Percentiles rank a stretch among this genome's conserved stretches.
Conservation (phyloP, 352 stramenopile species). For the Phytopythium cucurbitacearum region DNA sequence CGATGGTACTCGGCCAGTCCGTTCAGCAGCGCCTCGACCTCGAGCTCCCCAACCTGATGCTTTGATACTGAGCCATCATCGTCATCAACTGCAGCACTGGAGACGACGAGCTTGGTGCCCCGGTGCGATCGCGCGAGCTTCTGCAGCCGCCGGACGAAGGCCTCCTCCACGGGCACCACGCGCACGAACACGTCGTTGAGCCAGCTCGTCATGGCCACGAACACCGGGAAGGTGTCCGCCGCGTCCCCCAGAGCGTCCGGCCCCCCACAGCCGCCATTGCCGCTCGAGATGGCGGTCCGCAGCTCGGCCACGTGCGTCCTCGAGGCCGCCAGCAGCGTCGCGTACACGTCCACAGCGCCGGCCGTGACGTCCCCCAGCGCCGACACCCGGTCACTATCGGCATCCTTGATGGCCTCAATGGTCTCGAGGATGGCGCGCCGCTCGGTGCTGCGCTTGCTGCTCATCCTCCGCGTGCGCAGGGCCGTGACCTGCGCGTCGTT, state of each 20-base stretch:
- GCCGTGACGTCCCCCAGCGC: constrained; percentile 15
- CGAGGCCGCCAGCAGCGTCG: constrained; percentile 11
- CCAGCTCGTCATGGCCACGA: constrained; percentile 30
- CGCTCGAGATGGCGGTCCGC: background rate
- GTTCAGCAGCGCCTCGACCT: constrained; percentile 13
- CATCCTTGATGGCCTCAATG: constrained; percentile 33
- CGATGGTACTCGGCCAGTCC: constrained; percentile 30
- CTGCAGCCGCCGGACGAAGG: constrained; percentile 31
- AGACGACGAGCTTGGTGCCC: constrained; percentile 5
- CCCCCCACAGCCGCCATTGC: background rate
- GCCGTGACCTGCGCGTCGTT: background rate
- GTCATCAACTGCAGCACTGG: background rate
- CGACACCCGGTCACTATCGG: constrained; percentile 23
- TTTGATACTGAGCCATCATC: background rate
- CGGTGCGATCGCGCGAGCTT: background rate
- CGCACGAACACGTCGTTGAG: constrained; percentile 36
- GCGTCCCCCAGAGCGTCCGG: constrained; percentile 7
- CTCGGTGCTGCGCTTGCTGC: constrained; percentile 18
- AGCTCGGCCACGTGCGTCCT: constrained; percentile 11
- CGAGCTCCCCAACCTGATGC: constrained; percentile 5
- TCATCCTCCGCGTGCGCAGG: constrained; percentile 12
- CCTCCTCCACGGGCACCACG: constrained; percentile 29
- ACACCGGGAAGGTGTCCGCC: constrained; percentile 14
- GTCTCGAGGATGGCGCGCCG: constrained; percentile 23
- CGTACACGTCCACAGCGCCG: constrained; percentile 18